These are phyloP conservation scores for Buxus sempervirens DNA, from an alignment of 164 flowering plant genomes.

Conservation along the genomic window DNA sequence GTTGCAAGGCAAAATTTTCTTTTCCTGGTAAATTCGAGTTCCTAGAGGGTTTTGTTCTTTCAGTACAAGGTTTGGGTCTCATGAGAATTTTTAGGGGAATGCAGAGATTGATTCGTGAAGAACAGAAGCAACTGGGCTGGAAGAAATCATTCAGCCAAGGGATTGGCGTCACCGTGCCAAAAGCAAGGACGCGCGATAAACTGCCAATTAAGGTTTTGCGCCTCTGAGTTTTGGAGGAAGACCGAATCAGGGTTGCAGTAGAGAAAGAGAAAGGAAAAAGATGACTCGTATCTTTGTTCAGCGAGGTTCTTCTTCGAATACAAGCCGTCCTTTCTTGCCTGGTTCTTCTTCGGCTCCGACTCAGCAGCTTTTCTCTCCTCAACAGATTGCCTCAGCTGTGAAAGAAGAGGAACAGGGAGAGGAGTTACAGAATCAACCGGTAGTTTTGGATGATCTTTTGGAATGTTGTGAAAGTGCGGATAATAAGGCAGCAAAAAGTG, in stretches of 20 bases:
- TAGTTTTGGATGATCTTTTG: conserved; percentile 29
- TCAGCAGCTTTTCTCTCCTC: conserved; percentile 25
- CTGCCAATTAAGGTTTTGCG: conserved; percentile 25
- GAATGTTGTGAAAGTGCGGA: conserved; percentile 37
- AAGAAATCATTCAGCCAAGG: conserved; percentile 61
- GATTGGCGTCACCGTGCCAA: conserved; percentile 66
- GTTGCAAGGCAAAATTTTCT: neutral
- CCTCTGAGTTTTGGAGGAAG: conserved; percentile 24
- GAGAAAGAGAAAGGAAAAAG: conserved; percentile 8
- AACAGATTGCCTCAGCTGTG: conserved; percentile 30
- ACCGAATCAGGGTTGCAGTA: conserved; percentile 3
- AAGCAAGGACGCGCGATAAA: conserved; percentile 86
- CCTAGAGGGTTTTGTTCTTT: conserved; percentile 37
- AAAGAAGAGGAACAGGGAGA: conserved; percentile 59
- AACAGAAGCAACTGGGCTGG: conserved; percentile 50
- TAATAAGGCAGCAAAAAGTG: conserved; percentile 31
- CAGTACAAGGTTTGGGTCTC: conserved; percentile 53
- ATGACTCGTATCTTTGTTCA: conserved; percentile 94
- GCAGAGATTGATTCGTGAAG: conserved; percentile 73
- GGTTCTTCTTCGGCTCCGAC: conserved; percentile 42
- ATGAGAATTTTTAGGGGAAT: conserved; percentile 99
- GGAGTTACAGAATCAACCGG: conserved; percentile 38
- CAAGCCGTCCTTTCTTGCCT: conserved; percentile 47
- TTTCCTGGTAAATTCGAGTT: conserved; percentile 29
- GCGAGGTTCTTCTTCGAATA: conserved; percentile 77